Conservation (phyloP, 768 basidiomycete genomes). For the Leccinum subtestaceum region DNA sequence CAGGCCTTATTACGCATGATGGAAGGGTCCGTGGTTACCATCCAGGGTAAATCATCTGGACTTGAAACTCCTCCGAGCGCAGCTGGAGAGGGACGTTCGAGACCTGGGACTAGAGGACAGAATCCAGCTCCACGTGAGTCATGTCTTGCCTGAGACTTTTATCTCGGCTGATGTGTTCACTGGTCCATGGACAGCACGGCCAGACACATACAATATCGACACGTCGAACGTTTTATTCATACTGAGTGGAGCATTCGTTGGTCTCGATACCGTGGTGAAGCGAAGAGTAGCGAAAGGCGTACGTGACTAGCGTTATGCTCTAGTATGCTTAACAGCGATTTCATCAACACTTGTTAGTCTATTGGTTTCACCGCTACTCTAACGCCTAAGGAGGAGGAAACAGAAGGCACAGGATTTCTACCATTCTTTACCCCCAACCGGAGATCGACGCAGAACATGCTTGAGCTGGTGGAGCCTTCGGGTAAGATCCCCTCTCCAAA, state of each 20-base stretch:
- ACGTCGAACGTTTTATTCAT: constrained; percentile 95
- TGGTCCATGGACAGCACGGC: constrained; percentile 41
- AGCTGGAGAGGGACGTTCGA: constrained; percentile 45
- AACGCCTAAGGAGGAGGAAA: constrained; percentile 39
- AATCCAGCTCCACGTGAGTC: constrained; percentile 29
- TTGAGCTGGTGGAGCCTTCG: constrained; percentile 70
- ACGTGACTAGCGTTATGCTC: constrained; percentile 29
- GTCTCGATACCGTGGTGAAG: constrained; percentile 79
- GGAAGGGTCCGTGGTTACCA: constrained; percentile 84
- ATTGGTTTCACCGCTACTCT: constrained; percentile 79
- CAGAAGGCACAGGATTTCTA: constrained; percentile 35
- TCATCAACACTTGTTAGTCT: constrained; percentile 48
- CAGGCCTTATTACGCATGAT: constrained; percentile 91
- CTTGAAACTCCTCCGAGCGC: constrained; percentile 44
- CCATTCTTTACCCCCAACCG: constrained; percentile 82
- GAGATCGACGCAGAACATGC: constrained; percentile 46
- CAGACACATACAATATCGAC: constrained; percentile 74
- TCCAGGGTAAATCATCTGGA: constrained; percentile 67
- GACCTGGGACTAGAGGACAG: constrained; percentile 50
- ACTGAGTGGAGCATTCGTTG: constrained; percentile 92
- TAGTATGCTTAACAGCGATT: not conserved
- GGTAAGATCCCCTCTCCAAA: constrained; percentile 39
- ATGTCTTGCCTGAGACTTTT: not conserved
- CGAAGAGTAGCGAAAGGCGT: constrained; percentile 83
- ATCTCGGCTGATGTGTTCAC: not conserved